Evolutionary conservation across 1,139 yeast species (phyloP), one percentile per base, ranked within the genome.

Genomic region (Hyphopichia buzzinii): DNA sequence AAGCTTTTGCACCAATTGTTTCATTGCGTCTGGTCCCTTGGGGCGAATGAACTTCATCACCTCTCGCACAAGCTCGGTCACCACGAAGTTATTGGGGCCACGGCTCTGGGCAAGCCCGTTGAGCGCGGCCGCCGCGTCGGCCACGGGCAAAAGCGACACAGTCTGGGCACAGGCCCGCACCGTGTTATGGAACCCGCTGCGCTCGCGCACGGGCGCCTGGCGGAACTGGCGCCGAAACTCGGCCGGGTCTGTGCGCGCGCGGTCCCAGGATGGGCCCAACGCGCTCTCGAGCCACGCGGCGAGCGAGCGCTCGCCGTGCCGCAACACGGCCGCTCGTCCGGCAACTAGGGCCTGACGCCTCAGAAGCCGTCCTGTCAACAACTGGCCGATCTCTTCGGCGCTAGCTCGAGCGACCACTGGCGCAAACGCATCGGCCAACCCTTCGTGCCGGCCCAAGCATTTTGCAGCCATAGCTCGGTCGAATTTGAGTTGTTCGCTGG

Each of bases 121-220:
- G 12, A 63, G 32, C 3, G 47, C 39, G 2, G 3, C 14, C 1
- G 57, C 48, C 2, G 49, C 37, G 17, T 50, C 43, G 1, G 41
- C 38, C 1, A 54, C 38, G 3, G 48, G 43, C 8, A 60, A 38
- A n/a, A 51, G 40, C 1, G 71, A 58, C 6, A 65, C 30, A n/a
- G 59, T 42, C 39, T 64, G 69, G 1, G 58, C 64, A 16, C 62
- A 34, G 4, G 63, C 52, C 27, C 67, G 42, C 5, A 66, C 36
- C 2, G 54, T 39, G 35, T 55, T 54, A 41, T 57, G 65, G 34
- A 62, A 57, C 21, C 44, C 45, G 3, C 50, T 52, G 26, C 42
- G 53, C 30, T 59, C 31, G 3, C 10, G 12, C 8, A 17, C 13
- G 14, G 21, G 17, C 4, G 31, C 16, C 10, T 15, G 11, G 11